Conservation (phyloP, 495 filamentous ascomycete species). For the Daldinia childiae region DNA sequence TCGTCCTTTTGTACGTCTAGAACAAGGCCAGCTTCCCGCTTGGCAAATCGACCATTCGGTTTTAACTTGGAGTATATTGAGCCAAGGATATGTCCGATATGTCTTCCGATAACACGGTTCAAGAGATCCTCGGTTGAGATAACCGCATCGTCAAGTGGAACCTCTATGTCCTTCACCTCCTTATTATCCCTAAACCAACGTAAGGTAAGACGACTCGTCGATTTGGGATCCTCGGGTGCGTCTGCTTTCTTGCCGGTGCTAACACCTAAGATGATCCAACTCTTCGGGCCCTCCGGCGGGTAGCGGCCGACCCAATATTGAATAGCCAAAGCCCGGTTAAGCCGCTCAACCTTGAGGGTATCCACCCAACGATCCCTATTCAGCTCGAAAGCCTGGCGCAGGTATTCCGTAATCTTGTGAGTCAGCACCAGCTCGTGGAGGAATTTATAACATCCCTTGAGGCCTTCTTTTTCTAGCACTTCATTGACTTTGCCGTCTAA, state of each 20-base stretch:
- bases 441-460: conserved; percentile 81
- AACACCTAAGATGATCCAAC: conserved; percentile 90
- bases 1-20: conserved; percentile 65
- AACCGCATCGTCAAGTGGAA: conserved; percentile 70
- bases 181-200: conserved; percentile 87
- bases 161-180: conserved; percentile 70
- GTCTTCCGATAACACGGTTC: conserved; percentile 76
- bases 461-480: conserved; percentile 68
- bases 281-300: conserved; percentile 68
- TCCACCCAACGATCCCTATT: conserved; percentile 75
- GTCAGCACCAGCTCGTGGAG: conserved; percentile 87
- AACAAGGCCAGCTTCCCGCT: conserved; percentile 61
- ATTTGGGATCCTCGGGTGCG: conserved; percentile 47
- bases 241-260: conserved; percentile 65
- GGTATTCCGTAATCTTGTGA: conserved; percentile 82
- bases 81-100: conserved; percentile 72
- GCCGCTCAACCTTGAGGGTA: conserved; percentile 73
- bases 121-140: conserved; percentile 79
- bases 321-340: conserved; percentile 81
- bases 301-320: conserved; percentile 84
- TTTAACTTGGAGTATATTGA: conserved; percentile 67
- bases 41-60: conserved; percentile 65
- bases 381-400: conserved; percentile 77
- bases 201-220: conserved; percentile 64
- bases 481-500: conserved; percentile 78